phyloP scores from a whole-genome alignment of 129 eudicot species.

The Gnaphalium uliginosum region DNA sequence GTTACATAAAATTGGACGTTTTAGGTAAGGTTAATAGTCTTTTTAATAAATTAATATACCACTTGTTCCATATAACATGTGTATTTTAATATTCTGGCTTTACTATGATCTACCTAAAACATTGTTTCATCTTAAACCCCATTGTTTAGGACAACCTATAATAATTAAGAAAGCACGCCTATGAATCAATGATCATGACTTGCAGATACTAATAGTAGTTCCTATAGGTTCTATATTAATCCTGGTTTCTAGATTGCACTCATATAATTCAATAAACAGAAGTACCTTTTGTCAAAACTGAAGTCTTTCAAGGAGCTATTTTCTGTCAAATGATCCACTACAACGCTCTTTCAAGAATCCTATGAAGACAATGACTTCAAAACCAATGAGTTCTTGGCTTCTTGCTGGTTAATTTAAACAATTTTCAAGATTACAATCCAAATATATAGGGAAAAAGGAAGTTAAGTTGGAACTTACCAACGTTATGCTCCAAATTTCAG shows the following conservation, averaged over 20 bases:
- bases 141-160: conserved; percentile 6
- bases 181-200: conserved; percentile 14
- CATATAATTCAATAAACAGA: conserved; percentile 3
- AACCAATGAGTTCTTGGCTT: neutral
- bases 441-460: neutral
- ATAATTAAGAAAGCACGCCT: conserved; percentile 7
- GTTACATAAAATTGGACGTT: conserved; percentile 2
- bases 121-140: conserved; percentile 24
- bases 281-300: conserved; percentile 18
- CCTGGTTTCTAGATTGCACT: neutral
- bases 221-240: conserved; percentile 17
- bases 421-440: conserved; percentile 4
- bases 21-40: conserved; percentile 4
- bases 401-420: neutral
- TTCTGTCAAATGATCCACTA: conserved; percentile 18
- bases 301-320: conserved; percentile 10
- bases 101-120: conserved; percentile 17
- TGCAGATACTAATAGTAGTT: conserved; percentile 22
- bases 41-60: conserved; percentile 17
- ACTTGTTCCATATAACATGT: conserved; percentile 32
- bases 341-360: neutral
- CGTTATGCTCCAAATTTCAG: conserved; percentile 8
- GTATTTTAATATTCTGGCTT: conserved; percentile 13
- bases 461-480: conserved; percentile 20
- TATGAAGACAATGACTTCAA: neutral